These are phyloP conservation scores for Claviceps sorghi DNA, from an alignment of 2,329 filamentous ascomycete species.

Conservation along the genomic window DNA sequence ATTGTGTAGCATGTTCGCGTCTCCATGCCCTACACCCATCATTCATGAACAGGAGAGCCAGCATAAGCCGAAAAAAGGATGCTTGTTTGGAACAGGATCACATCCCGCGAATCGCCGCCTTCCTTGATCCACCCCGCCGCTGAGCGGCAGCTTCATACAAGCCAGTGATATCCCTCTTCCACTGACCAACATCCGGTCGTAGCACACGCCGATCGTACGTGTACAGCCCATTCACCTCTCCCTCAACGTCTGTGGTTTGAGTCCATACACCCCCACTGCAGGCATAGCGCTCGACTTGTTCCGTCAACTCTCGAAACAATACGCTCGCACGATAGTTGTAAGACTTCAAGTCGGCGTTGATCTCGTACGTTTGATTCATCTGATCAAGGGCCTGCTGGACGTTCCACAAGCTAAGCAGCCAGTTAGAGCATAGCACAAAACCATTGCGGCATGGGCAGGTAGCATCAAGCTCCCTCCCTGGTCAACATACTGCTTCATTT, in stretches of 20 bases:
- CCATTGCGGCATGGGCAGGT: background rate
- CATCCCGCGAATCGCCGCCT: background rate
- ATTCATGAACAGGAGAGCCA: background rate
- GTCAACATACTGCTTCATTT: conserved; percentile 39
- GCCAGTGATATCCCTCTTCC: conserved; percentile 43
- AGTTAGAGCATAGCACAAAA: background rate
- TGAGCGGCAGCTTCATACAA: conserved; percentile 44
- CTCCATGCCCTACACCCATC: background rate
- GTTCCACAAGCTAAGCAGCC: conserved; percentile 43
- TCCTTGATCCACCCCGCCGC: conserved; percentile 7
- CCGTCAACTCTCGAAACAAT: conserved; percentile 45
- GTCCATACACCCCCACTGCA: conserved; percentile 60
- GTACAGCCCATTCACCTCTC: conserved; percentile 57
- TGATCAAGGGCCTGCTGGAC: conserved; percentile 40
- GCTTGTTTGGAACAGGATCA: background rate
- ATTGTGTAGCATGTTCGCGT: background rate
- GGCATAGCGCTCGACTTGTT: conserved; percentile 43
- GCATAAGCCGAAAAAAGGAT: too few species aligned
- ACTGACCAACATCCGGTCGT: conserved; percentile 40
- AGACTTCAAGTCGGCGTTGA: conserved; percentile 38
- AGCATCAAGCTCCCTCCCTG: background rate
- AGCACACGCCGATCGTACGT: conserved; percentile 52
- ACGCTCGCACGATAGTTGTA: conserved; percentile 54
- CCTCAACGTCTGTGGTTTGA: conserved; percentile 61
- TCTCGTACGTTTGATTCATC: conserved; percentile 55